Evolutionary conservation across 176 grass and related monocot species (phyloP).

Genomic region (Avena insularis): DNA sequence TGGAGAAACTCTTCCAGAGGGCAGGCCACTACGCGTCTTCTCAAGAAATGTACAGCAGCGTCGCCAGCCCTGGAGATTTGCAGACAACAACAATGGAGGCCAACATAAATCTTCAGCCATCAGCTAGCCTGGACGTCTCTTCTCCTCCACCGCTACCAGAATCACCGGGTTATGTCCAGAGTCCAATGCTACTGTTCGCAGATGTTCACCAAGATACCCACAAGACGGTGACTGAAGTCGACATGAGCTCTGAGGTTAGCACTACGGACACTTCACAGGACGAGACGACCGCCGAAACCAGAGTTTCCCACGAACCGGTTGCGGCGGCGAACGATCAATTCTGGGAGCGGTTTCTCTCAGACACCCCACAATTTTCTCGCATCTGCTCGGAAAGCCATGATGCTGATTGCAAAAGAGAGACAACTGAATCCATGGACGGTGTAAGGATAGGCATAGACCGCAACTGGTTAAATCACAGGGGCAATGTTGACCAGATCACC

Average conservation of each 20-base stretch:
- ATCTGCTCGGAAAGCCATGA: constrained; percentile 24
- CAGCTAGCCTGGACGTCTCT: constrained; percentile 6
- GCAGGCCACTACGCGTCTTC: constrained; percentile 35
- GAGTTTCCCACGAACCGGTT: constrained; percentile 23
- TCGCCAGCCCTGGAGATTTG: constrained; percentile 45
- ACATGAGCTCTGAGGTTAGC: constrained; percentile 54
- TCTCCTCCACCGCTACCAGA: constrained; percentile 28
- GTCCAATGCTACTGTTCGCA: constrained; percentile 39
- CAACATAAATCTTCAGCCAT: constrained; percentile 32
- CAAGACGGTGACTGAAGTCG: constrained; percentile 26
- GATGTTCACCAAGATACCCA: constrained; percentile 14
- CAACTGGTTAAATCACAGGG: constrained; percentile 10
- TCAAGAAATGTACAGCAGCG: constrained; percentile 50
- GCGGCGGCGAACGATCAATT: constrained; percentile 56
- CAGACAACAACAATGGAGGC: constrained; percentile 41
- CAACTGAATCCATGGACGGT: constrained; percentile 12
- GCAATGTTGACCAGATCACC: constrained; percentile 43
- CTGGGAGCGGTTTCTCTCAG: constrained; percentile 76
- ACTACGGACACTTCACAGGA: constrained; percentile 56
- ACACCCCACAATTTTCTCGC: constrained; percentile 32
- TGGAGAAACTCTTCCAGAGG: constrained; percentile 75
- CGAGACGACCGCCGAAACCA: constrained; percentile 22
- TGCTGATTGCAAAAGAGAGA: constrained; percentile 5
- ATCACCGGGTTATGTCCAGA: constrained; percentile 38
- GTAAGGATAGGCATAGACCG: not conserved